These are phyloP conservation scores for Colletotrichum sidae DNA, from an alignment of 2,329 filamentous ascomycete genomes.

Conservation along the genomic window DNA sequence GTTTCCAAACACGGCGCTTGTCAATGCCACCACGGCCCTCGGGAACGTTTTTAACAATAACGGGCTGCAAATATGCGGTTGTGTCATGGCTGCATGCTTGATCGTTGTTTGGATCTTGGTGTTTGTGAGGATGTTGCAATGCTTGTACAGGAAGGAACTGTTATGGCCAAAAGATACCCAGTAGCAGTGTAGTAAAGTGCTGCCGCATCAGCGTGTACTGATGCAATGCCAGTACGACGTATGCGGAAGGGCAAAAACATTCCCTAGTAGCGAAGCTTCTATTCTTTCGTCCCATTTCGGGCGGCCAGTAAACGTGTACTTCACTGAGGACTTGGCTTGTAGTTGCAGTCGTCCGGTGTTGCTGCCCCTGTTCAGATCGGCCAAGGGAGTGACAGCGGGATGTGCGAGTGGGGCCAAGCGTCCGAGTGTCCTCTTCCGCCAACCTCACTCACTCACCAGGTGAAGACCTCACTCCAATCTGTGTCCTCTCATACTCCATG, in stretches of 20 bases:
- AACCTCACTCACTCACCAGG: constrained; percentile 18
- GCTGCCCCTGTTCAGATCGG: constrained; percentile 15
- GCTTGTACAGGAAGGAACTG: constrained; percentile 75
- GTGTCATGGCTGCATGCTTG: constrained; percentile 73
- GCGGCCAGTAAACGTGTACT: too few relatives aligned
- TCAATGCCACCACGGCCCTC: constrained; percentile 80
- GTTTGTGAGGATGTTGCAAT: constrained; percentile 76
- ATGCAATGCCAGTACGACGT: too few relatives aligned
- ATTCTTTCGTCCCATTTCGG: too few relatives aligned
- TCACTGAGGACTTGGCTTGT: too few relatives aligned
- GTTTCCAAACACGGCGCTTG: constrained; percentile 82
- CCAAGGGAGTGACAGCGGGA: constrained; percentile 23
- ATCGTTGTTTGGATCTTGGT: constrained; percentile 77
- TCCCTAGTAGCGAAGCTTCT: too few relatives aligned
- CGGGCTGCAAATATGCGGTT: constrained; percentile 75
- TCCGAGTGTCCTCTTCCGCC: constrained; percentile 8
- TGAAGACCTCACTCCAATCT: background rate
- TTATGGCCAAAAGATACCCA: constrained; percentile 76
- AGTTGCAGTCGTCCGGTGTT: background rate
- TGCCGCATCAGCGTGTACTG: too few relatives aligned
- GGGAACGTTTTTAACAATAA: constrained; percentile 69
- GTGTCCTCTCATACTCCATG: constrained; percentile 8
- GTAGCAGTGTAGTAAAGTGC: background rate
- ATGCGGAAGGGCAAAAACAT: too few relatives aligned
- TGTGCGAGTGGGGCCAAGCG: constrained; percentile 20